Base-by-base conservation (phyloP, 805 yeast genomes). In the Suhomyces xylopsoci region DNA sequence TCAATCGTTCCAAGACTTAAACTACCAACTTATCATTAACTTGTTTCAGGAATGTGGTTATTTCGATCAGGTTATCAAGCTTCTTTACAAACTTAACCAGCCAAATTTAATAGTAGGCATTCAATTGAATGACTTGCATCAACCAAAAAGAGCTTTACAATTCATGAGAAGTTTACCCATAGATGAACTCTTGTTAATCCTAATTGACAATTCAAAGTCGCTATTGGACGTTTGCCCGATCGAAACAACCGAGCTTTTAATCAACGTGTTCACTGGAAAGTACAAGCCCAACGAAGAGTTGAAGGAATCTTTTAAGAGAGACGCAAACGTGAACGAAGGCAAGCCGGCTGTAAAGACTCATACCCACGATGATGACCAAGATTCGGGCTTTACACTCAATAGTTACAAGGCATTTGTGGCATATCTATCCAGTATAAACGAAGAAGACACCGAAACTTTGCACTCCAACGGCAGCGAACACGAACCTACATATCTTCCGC, bases 191-290 rank as follows among this genome's bases (percentile, higher is more conserved):
- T 69, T 92, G 26, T 72, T 93, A 41, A 84, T 89, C 7, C 70
- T 92, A 48, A 80, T 84, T 7, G 84, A 84, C 26, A 83, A 81
- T 61, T 85, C 93, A 3, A 83, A 88, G 54, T 62, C 70, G 1
- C 69, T 93, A 26, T 73, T 93, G 47, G 88, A 87, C 36, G 64
- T 76, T 45, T 70, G 82, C 38, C 97, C 98, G 0, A 80, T 87
- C 52, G 90, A 87, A 51, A 87, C 96, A 0, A 91, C 97, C 1
- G 85, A 85, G 28, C 69, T 94, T 36, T 73, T 93, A 52, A 91
- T 94, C 48, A 87, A 88, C 26, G 87, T 93, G 0, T 94, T 93
- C 64, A 93, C 98, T 0, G 97, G 97, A 0, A 83, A 81, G 51
- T 93, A 86, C 65, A 73, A 69, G 26, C 87, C 90, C 7, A 55